Evolutionary conservation across 345 rosid species (phyloP).

Genomic region (Syzygium grande): DNA sequence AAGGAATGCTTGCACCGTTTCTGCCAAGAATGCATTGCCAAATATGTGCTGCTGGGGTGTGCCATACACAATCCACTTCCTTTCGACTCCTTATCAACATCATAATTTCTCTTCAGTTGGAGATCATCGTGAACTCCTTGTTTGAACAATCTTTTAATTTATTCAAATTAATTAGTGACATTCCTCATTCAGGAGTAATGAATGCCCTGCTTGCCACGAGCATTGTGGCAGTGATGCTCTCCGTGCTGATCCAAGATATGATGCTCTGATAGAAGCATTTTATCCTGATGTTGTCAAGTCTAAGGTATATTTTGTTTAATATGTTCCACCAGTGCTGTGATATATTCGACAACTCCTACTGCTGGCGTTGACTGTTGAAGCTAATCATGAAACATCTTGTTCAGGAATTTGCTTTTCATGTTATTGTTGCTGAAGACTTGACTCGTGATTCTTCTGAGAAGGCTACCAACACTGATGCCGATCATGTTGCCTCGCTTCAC

Average conservation of each 20-base stretch:
- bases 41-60: conserved; percentile 79
- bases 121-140: background rate
- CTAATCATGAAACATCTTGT: background rate
- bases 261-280: conserved; percentile 65
- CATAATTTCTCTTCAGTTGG: background rate
- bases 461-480: no score
- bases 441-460: no score
- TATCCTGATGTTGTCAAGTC: conserved; percentile 62
- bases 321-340: background rate
- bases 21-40: conserved; percentile 84
- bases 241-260: conserved; percentile 77
- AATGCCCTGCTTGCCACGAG: conserved; percentile 83
- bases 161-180: background rate
- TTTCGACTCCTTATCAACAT: background rate
- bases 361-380: background rate
- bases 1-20: conserved; percentile 88
- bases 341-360: background rate
- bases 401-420: background rate
- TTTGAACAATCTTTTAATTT: background rate
- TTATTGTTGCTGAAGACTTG: no score
- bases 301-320: conserved; percentile 17
- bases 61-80: background rate
- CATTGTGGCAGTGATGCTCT: conserved; percentile 81
- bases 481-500: no score
- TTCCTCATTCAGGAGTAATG: conserved; percentile 53